phyloP scores from a whole-genome alignment of 2,329 filamentous ascomycete genomes.

The Gaeumannomyces sp. region DNA sequence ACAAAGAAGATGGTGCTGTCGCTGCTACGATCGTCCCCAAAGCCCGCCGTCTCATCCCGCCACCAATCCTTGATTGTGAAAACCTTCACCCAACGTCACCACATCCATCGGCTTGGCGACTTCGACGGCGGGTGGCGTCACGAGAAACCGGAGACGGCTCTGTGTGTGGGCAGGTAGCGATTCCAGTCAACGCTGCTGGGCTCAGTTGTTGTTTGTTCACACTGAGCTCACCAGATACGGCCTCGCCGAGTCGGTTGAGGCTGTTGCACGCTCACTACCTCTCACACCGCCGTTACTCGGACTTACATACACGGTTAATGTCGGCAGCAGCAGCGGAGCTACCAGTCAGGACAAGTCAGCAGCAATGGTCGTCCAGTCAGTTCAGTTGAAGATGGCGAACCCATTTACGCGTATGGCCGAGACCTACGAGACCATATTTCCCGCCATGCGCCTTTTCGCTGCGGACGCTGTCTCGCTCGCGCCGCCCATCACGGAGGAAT shows the following conservation, averaged over 20 bases:
- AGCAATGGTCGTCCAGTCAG: not conserved
- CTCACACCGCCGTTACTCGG: not conserved
- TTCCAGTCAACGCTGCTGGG: not conserved
- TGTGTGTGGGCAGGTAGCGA: not conserved
- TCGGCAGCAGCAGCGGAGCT: not conserved
- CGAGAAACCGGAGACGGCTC: not conserved
- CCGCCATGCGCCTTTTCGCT: constrained; percentile 8
- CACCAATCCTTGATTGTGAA: not conserved
- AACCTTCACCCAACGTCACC: not conserved
- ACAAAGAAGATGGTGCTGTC: not conserved
- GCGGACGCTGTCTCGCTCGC: constrained; percentile 7
- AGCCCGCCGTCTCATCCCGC: not conserved
- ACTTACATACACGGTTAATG: not conserved
- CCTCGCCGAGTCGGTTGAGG: not conserved
- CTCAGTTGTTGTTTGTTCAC: not conserved
- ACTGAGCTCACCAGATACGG: not conserved
- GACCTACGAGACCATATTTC: constrained; percentile 9
- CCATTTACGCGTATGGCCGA: constrained; percentile 4
- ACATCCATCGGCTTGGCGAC: not conserved
- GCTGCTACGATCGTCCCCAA: not conserved
- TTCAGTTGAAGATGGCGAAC: constrained; percentile 1
- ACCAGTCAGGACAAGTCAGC: too few relatives aligned
- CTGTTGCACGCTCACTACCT: not conserved
- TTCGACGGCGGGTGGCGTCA: not conserved
- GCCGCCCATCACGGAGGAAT: constrained; percentile 19